A percentile compares a stretch with the other conserved stretches of the same genome.
Evolutionary conservation across 108 stramenopile genomes (phyloP).

Genomic region (Discostella stelligeroides): DNA sequence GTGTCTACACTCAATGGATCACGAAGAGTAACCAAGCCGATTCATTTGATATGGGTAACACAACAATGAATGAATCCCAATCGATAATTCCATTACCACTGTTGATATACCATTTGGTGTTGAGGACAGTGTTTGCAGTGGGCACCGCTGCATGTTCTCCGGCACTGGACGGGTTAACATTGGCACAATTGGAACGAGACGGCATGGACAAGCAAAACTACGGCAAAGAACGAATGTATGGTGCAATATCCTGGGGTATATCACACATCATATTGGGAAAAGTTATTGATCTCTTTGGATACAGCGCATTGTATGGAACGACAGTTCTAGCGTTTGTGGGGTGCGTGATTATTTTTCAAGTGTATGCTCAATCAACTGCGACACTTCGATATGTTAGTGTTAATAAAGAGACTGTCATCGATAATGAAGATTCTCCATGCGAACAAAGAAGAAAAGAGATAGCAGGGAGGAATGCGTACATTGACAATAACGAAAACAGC

Average conservation of each 20-base stretch:
- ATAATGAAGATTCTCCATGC: not conserved
- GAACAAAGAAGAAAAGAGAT: constrained; percentile 18
- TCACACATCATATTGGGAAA: constrained; percentile 46
- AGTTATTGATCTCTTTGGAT: constrained; percentile 41
- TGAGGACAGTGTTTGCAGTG: constrained; percentile 35
- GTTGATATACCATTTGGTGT: constrained; percentile 38
- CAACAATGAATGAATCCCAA: constrained; percentile 5
- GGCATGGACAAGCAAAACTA: constrained; percentile 37
- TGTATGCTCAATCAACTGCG: constrained; percentile 39
- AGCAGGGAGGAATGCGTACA: constrained; percentile 6
- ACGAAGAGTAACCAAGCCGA: not conserved
- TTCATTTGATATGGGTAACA: not conserved
- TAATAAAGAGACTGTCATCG: not conserved
- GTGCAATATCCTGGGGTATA: constrained; percentile 53
- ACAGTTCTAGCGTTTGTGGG: constrained; percentile 33
- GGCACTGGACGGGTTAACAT: constrained; percentile 53
- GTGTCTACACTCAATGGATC: constrained; percentile 2
- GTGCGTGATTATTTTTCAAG: constrained; percentile 32
- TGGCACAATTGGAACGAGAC: constrained; percentile 49
- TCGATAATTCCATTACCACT: constrained; percentile 19
- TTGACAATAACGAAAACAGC: not conserved
- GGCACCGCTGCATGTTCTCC: constrained; percentile 33
- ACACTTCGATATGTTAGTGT: not conserved
- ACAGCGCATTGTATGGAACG: constrained; percentile 35
- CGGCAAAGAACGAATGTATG: constrained; percentile 54